Conservation (phyloP, 169 alveolate genomes). For the Plasmodium cynomolgi region DNA sequence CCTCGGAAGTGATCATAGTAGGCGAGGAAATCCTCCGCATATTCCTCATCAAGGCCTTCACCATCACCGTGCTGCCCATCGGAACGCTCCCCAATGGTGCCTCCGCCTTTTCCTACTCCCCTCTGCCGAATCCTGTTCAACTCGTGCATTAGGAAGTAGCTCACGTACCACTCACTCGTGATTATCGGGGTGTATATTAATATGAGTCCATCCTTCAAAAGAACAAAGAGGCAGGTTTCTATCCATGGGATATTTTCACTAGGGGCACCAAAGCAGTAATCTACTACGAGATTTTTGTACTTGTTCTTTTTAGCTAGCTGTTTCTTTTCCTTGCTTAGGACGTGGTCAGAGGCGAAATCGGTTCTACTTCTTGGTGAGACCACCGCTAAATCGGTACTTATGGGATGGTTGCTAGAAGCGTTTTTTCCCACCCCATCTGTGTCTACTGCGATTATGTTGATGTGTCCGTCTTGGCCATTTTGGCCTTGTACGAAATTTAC, state of each 20-base stretch:
- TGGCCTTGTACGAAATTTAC: background rate
- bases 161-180: conserved; percentile 32
- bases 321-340: background rate
- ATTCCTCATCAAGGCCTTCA: background rate
- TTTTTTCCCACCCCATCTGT: background rate
- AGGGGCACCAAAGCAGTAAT: conserved; percentile 41
- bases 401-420: background rate
- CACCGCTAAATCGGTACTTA: background rate
- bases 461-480: background rate
- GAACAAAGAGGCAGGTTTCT: conserved; percentile 54
- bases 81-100: background rate
- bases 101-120: background rate
- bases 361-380: background rate
- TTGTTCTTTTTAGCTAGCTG: conserved; percentile 10
- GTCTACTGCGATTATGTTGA: background rate
- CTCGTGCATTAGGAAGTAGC: conserved; percentile 34
- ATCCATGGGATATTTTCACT: conserved; percentile 51
- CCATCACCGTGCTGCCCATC: background rate
- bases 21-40: conserved; percentile 27
- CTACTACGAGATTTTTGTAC: conserved; percentile 61
- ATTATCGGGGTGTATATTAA: conserved; percentile 61
- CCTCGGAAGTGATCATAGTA: conserved; percentile 23
- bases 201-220: conserved; percentile 26
- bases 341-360: background rate
- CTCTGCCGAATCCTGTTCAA: conserved; percentile 5